Evolutionary conservation across 2,329 filamentous ascomycete genomes (phyloP).

Genomic region (Claviceps spartinae): DNA sequence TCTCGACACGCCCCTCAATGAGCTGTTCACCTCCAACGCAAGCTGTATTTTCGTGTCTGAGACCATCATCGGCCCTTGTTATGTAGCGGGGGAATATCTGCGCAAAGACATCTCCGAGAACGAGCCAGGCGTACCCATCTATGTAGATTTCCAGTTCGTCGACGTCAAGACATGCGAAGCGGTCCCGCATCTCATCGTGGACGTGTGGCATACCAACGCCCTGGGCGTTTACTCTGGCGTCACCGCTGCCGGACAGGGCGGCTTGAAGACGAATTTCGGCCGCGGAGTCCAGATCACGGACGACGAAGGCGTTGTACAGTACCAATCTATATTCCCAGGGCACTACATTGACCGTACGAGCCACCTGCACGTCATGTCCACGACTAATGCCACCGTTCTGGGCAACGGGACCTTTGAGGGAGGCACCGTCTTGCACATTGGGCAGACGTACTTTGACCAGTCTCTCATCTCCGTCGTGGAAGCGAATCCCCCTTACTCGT

Average conservation of each 20-base stretch:
- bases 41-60: conserved; percentile 8
- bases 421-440: conserved; percentile 40
- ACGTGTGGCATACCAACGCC: conserved; percentile 32
- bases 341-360: conserved; percentile 27
- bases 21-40: conserved; percentile 7
- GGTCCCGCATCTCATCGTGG: conserved; percentile 24
- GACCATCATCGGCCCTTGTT: conserved; percentile 9
- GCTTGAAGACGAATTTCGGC: conserved; percentile 22
- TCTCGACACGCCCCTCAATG: conserved; percentile 5
- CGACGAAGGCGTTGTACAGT: conserved; percentile 25
- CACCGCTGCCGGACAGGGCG: conserved; percentile 20
- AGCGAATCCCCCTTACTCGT: conserved; percentile 27
- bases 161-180: conserved; percentile 28
- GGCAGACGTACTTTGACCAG: conserved; percentile 48
- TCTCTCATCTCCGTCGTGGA: conserved; percentile 35
- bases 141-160: conserved; percentile 30
- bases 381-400: conserved; percentile 19
- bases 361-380: conserved; percentile 26
- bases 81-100: conserved; percentile 24
- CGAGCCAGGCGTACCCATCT: conserved; percentile 24
- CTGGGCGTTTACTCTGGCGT: conserved; percentile 32
- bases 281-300: conserved; percentile 28
- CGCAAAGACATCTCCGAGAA: conserved; percentile 26
- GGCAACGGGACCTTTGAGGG: conserved; percentile 38
- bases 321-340: conserved; percentile 29